Evolutionary conservation across 768 basidiomycete genomes (phyloP).

Genomic region (Phanerodontia chrysosporium): DNA sequence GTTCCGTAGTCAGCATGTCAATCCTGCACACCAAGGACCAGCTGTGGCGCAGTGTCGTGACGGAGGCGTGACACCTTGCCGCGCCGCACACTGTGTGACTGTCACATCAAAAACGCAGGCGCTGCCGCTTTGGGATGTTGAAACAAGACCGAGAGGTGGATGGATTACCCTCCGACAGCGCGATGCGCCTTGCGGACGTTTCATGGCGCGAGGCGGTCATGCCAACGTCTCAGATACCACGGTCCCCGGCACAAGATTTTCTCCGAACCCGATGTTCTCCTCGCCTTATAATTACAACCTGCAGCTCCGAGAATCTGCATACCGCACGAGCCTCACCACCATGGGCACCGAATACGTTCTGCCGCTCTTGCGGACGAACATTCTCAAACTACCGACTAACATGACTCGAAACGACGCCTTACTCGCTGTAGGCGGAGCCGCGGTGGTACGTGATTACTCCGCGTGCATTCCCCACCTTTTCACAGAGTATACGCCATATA

Average conservation of each 20-base stretch:
- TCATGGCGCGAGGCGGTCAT: background rate
- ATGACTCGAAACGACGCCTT: background rate
- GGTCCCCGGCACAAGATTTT: background rate
- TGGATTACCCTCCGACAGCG: background rate
- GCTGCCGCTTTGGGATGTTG: background rate
- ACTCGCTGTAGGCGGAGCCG: background rate
- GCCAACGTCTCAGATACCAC: background rate
- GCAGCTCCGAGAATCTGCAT: background rate
- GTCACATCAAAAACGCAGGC: background rate
- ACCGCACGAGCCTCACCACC: background rate
- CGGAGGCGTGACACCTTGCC: background rate
- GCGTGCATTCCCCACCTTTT: too few species aligned
- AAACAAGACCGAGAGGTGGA: background rate
- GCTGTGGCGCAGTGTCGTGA: background rate
- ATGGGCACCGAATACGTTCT: background rate
- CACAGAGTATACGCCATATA: too few species aligned
- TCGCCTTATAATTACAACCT: background rate
- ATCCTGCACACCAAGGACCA: too few species aligned
- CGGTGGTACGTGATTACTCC: background rate
- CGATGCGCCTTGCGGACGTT: background rate
- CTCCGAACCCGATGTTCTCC: background rate
- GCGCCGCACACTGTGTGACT: background rate
- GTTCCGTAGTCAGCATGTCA: too few species aligned
- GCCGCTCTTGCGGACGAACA: background rate
- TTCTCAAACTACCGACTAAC: background rate